Base-by-base conservation (phyloP, 1,284 basidiomycete genomes). In the Apiotrichum siamense region DNA sequence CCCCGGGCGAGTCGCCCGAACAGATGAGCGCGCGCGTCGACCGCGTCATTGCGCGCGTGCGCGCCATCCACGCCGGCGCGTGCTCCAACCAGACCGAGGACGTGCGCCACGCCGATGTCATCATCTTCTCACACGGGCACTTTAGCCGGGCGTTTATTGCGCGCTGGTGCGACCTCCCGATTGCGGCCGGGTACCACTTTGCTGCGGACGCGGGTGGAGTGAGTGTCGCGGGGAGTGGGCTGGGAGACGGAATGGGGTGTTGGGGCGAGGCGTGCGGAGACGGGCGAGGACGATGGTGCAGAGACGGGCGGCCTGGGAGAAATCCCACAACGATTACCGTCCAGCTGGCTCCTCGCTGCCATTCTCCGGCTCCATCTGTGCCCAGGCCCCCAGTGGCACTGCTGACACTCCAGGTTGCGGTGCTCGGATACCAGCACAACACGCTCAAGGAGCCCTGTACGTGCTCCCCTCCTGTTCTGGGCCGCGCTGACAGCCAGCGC, bases 1-100 rank as follows among this genome's bases (percentile, higher is more conserved):
- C 70, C 32, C 86, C 83, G 17, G 91, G 91, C 25, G 91, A 96
- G 75, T 85, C 82, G 40, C 83, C 82, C 1, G 77, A 83, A 62
- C 80, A 91, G 46, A 90, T 96, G 86, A 75, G 81, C 48, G 73
- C 73, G 43, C 82, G 91, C 24, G 85, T 90, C 12, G 92, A 96
- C 66, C 65, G 63, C 26, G 80, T 91, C 43, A 87, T 94, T 50
- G 76, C 74, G 32, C 82, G 84, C 75, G 83, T 94, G 58, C 81
- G 83, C 35, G 81, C 83, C 60, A 82, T 86, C 63, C 90, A 93
- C 64, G 78, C 78, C 51, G 73, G 80, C 64, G 91, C 57, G 17
- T 26, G 21, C 18, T 35, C 32, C 36, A 31, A 44, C 23, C 27
- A 52, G 17, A 58, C 62, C 3, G 66, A 68, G 24, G 54, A 64